Evolutionary conservation across 306 rosid genomes (phyloP).

Genomic region (Vachellia collinsii): DNA sequence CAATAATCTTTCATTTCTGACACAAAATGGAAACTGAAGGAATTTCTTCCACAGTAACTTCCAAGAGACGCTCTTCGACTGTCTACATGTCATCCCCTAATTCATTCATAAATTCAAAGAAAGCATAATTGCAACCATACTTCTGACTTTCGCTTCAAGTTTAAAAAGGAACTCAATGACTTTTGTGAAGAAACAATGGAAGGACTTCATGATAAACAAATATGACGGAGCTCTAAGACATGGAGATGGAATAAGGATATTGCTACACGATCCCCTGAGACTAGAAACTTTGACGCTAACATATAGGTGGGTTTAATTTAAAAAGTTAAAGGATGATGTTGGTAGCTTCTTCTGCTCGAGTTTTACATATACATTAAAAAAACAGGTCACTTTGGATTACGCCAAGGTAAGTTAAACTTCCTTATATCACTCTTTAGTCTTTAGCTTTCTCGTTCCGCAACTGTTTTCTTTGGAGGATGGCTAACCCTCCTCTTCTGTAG

Average conservation of each 20-base stretch:
- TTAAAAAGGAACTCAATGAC: not conserved
- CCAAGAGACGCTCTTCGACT: too few relatives aligned
- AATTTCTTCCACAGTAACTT: constrained; percentile 9
- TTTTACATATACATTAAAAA: too few relatives aligned
- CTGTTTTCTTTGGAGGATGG: not conserved
- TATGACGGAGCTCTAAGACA: not conserved
- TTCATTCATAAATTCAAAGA: constrained; percentile 4
- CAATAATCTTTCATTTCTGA: not conserved
- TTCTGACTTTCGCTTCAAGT: not conserved
- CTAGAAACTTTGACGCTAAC: not conserved
- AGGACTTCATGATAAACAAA: not conserved
- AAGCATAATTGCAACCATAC: not conserved
- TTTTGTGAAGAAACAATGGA: not conserved
- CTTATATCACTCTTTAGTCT: not conserved
- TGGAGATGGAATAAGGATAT: not conserved
- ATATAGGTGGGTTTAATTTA: constrained; percentile 3
- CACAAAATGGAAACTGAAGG: not conserved
- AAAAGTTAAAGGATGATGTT: not conserved
- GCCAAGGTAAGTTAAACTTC: not conserved
- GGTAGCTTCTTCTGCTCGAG: too few relatives aligned
- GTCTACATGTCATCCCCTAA: not conserved
- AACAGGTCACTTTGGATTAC: not conserved
- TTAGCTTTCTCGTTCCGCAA: not conserved
- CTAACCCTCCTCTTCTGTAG: not conserved
- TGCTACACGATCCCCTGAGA: not conserved